These are phyloP conservation scores for Colletotrichum incanum DNA, from an alignment of 2,329 filamentous ascomycete genomes.

Conservation along the genomic window DNA sequence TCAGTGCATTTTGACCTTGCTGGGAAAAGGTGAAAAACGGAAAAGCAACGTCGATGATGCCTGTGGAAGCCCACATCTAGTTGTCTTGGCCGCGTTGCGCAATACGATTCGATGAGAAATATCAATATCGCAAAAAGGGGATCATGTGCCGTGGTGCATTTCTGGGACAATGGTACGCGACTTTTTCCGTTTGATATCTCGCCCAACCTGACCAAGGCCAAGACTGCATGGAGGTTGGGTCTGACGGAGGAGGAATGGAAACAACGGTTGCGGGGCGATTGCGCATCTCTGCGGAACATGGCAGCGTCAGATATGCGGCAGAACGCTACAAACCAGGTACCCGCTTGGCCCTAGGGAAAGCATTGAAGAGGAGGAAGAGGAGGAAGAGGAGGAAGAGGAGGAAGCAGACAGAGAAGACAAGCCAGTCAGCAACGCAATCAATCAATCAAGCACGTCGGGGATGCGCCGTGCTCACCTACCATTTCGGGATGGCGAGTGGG, in stretches of 20 bases:
- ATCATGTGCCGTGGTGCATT: constrained; percentile 34
- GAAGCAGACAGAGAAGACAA: neutral
- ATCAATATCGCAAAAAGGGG: neutral
- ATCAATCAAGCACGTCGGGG: neutral
- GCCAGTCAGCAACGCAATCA: constrained; percentile 13
- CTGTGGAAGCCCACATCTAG: constrained; percentile 6
- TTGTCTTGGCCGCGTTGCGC: constrained; percentile 15
- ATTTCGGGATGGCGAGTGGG: constrained; percentile 23
- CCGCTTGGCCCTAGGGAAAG: neutral
- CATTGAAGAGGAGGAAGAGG: neutral
- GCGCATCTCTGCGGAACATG: constrained; percentile 3
- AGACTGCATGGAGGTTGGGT: neutral
- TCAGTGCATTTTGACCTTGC: constrained; percentile 2
- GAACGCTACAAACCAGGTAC: constrained; percentile 1
- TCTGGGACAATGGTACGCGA: constrained; percentile 6
- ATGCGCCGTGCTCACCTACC: constrained; percentile 39
- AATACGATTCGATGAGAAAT: constrained; percentile 16
- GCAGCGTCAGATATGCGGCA: constrained; percentile 17
- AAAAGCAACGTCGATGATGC: constrained; percentile 25
- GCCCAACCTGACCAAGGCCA: neutral
- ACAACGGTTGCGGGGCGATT: neutral
- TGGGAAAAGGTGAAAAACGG: constrained; percentile 12
- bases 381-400: neutral
- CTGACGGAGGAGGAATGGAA: constrained; percentile 2
- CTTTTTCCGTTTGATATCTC: constrained; percentile 22